phyloP scores from a whole-genome alignment of 495 filamentous ascomycete genomes.

The Penicillium bovifimosum region DNA sequence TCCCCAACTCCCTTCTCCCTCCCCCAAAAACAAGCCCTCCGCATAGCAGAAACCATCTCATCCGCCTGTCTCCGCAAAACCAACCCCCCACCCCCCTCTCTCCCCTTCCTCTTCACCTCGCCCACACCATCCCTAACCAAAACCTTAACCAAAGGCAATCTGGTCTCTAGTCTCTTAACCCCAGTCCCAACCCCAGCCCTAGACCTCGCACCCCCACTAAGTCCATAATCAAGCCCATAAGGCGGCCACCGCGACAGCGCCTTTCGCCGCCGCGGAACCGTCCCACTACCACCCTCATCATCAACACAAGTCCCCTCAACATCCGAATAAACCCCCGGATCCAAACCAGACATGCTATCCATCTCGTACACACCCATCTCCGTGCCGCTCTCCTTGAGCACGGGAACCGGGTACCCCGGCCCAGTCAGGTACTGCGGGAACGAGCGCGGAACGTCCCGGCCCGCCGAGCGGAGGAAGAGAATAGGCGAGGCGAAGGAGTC shows the following conservation, averaged over 20 bases:
- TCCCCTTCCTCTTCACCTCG: neutral
- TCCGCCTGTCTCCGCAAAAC: conserved; percentile 30
- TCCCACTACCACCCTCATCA: neutral
- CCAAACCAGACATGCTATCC: neutral
- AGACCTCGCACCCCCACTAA: conserved; percentile 15
- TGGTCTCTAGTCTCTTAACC: conserved; percentile 26
- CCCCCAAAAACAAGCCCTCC: conserved; percentile 39
- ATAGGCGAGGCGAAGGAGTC: conserved; percentile 57
- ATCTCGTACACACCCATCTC: neutral
- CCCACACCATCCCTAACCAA: conserved; percentile 5
- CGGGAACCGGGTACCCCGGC: conserved; percentile 32
- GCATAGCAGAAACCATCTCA: conserved; percentile 39
- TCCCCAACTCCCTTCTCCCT: conserved; percentile 33
- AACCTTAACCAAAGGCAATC: conserved; percentile 32
- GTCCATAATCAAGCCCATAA: conserved; percentile 34
- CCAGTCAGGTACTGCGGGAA: conserved; percentile 35
- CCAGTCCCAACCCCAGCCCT: conserved; percentile 13
- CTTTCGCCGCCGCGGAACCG: conserved; percentile 29
- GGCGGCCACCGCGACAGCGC: conserved; percentile 39
- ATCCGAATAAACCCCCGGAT: conserved; percentile 9
- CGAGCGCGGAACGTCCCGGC: conserved; percentile 30
- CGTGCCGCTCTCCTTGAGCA: conserved; percentile 13
- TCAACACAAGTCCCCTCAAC: neutral
- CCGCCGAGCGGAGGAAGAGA: conserved; percentile 51
- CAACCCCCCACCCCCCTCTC: neutral